A percentile compares a stretch with the other conserved stretches of the same genome.
These are phyloP conservation scores for Aspergillus coremiiformis DNA, from an alignment of 495 filamentous ascomycete species.

Conservation along the genomic window DNA sequence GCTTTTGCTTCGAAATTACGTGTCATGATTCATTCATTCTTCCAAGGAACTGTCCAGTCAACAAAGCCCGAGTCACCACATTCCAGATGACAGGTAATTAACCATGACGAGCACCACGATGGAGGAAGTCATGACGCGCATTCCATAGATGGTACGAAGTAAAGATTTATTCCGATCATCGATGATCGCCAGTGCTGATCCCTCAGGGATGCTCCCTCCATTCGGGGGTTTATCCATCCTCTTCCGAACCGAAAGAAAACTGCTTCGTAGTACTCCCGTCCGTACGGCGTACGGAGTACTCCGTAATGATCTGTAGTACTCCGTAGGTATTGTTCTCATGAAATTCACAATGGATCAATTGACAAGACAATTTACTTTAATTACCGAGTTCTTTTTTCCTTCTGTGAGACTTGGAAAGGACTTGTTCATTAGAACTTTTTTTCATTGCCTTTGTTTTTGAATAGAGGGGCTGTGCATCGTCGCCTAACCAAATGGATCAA, in stretches of 20 bases:
- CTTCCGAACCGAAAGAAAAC: not conserved
- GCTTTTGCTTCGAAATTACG: not conserved
- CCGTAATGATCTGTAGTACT: no score
- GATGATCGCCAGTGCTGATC: conserved; percentile 5
- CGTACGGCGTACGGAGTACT: no score
- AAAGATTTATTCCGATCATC: not conserved
- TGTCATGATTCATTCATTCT: not conserved
- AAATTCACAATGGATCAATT: not conserved
- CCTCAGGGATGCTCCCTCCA: conserved; percentile 1
- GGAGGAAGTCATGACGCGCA: conserved; percentile 9
- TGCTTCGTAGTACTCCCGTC: no score
- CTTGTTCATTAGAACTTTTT: no score
- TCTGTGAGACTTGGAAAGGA: no score
- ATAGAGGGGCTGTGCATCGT: not conserved
- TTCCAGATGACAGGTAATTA: no score
- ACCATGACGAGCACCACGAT: not conserved
- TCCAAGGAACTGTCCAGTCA: not conserved
- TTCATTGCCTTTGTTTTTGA: not conserved
- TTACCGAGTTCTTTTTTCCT: not conserved
- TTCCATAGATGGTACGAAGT: not conserved
- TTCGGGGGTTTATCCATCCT: not conserved
- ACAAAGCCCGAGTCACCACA: not conserved
- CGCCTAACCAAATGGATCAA: not conserved
- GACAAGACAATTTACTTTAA: not conserved
- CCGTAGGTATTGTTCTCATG: not conserved